Evolutionary conservation across 495 filamentous ascomycete genomes (phyloP).

Genomic region (Sabuloglossum arenarium): DNA sequence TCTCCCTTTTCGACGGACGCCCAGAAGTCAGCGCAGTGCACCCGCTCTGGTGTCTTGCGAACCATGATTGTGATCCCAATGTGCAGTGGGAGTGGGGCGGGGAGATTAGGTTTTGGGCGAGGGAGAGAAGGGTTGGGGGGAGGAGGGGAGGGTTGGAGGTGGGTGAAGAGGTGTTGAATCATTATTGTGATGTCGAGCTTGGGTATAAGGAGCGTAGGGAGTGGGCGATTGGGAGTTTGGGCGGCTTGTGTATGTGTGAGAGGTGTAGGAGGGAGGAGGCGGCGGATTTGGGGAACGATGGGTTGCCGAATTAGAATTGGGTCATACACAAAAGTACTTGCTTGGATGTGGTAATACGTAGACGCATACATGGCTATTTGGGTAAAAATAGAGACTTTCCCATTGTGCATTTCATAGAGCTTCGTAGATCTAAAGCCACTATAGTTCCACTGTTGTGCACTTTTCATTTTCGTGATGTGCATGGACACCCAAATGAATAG

Average conservation of each 20-base stretch:
- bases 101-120: slow-evolving; percentile 14
- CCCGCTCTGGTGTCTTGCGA: slow-evolving; percentile 60
- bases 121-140: slow-evolving; percentile 24
- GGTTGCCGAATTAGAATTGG: not conserved
- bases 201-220: slow-evolving; percentile 61
- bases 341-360: not conserved
- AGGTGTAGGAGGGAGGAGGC: slow-evolving; percentile 44
- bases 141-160: slow-evolving; percentile 14
- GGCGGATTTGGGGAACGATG: not conserved
- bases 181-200: slow-evolving; percentile 81
- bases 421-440: not conserved
- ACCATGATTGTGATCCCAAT: slow-evolving; percentile 88
- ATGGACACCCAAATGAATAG: too few relatives aligned
- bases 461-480: too few relatives aligned
- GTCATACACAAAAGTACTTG: too few relatives aligned
- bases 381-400: too few relatives aligned
- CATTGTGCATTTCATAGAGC: not conserved
- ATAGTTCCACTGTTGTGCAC: not conserved
- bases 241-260: slow-evolving; percentile 64
- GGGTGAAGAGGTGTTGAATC: slow-evolving; percentile 72
- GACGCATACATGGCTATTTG: not conserved
- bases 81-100: slow-evolving; percentile 78
- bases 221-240: slow-evolving; percentile 69
- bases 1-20: slow-evolving; percentile 46
- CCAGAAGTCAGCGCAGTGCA: slow-evolving; percentile 67